phyloP scores from a whole-genome alignment of 2,329 filamentous ascomycete species.

The Trichophyton rubrum region DNA sequence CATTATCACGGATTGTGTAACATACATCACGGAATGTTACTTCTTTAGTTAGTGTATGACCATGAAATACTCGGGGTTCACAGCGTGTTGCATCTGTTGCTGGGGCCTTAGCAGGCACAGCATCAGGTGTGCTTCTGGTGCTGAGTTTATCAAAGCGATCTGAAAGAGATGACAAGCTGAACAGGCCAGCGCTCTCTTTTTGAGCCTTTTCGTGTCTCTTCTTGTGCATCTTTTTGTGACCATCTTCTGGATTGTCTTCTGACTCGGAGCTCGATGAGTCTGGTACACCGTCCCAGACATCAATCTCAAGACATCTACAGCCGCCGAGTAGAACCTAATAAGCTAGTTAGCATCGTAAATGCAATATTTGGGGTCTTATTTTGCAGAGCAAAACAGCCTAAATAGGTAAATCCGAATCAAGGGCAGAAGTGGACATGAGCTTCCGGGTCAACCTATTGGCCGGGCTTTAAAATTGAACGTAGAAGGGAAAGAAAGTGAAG shows the following conservation, averaged over 20 bases:
- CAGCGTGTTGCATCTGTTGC: slow-evolving; percentile 3
- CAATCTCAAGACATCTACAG: slow-evolving; percentile 86
- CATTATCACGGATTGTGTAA: slow-evolving; percentile 61
- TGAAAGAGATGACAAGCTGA: slow-evolving; percentile 13
- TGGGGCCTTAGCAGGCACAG: slow-evolving; percentile 19
- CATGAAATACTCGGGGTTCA: slow-evolving; percentile 75
- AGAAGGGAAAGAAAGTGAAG: not conserved
- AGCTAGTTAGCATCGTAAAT: slow-evolving; percentile 1
- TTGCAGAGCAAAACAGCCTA: not conserved
- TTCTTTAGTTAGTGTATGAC: slow-evolving; percentile 74
- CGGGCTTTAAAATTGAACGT: not conserved
- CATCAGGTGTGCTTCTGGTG: slow-evolving; percentile 7
- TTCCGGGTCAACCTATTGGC: not conserved
- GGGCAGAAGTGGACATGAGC: not conserved
- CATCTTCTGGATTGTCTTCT: slow-evolving; percentile 13
- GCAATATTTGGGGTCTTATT: not conserved
- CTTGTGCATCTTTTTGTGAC: slow-evolving; percentile 17
- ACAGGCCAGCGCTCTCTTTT: slow-evolving; percentile 14
- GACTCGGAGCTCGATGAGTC: slow-evolving; percentile 27
- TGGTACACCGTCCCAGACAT: slow-evolving; percentile 72
- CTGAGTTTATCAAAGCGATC: slow-evolving; percentile 10
- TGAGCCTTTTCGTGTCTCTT: slow-evolving; percentile 15
- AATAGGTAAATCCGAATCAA: not conserved
- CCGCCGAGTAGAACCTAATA: slow-evolving; percentile 56
- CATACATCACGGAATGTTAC: slow-evolving; percentile 82